These are phyloP conservation scores for Flaveria bidentis DNA, from an alignment of 129 eudicot species.

Conservation along the genomic window DNA sequence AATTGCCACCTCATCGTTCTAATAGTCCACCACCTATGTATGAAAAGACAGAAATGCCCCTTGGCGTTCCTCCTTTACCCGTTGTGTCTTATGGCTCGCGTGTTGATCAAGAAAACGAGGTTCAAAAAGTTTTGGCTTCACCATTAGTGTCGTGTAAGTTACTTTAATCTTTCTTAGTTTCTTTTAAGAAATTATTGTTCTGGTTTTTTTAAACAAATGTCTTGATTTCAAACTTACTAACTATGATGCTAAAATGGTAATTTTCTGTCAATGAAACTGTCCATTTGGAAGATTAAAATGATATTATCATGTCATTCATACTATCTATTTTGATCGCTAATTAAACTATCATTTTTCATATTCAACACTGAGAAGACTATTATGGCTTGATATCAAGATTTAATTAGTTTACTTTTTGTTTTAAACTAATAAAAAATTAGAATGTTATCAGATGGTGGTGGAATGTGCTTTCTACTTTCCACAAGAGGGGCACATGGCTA, in stretches of 20 bases:
- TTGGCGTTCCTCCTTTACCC: conserved; percentile 56
- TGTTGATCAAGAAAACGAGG: conserved; percentile 26
- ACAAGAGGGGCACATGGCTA: conserved; percentile 29
- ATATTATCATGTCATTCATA: background rate
- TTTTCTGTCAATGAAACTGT: background rate
- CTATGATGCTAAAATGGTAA: conserved; percentile 1
- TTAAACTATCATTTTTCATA: background rate
- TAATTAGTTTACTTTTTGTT: background rate
- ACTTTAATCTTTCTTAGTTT: conserved; percentile 1
- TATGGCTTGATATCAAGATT: background rate
- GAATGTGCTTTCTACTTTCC: conserved; percentile 28
- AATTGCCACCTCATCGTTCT: conserved; percentile 34
- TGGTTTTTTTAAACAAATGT: background rate
- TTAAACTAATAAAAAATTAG: background rate
- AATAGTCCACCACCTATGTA: conserved; percentile 35
- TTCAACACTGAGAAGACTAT: background rate
- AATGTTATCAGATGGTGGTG: conserved; percentile 18
- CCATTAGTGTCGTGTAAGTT: conserved; percentile 59
- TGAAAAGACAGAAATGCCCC: conserved; percentile 33
- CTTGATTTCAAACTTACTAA: background rate
- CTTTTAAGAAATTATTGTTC: background rate
- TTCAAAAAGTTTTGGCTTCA: conserved; percentile 34
- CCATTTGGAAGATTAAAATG: background rate
- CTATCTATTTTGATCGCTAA: background rate
- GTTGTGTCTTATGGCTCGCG: conserved; percentile 44